These are phyloP conservation scores for Aspergillus pseudotamarii DNA, from an alignment of 2,329 filamentous ascomycete genomes.

Conservation along the genomic window DNA sequence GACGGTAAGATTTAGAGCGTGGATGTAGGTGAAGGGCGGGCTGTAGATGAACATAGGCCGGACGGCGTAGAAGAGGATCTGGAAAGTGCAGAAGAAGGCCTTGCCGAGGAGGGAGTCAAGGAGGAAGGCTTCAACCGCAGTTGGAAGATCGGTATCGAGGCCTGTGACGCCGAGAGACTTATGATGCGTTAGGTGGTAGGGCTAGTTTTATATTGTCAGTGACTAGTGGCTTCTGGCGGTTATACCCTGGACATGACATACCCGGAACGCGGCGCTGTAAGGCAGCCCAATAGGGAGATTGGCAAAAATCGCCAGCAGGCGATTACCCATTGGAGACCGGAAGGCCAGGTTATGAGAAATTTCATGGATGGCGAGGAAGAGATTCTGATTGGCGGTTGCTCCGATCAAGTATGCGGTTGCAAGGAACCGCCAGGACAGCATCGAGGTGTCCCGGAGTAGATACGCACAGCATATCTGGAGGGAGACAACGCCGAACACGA, in stretches of 20 bases:
- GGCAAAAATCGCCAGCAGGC: conserved; percentile 86
- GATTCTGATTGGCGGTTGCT: conserved; percentile 95
- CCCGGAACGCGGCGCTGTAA: conserved; percentile 93
- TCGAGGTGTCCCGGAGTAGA: conserved; percentile 72
- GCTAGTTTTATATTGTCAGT: conserved; percentile 50
- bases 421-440: conserved; percentile 84
- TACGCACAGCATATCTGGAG: conserved; percentile 80
- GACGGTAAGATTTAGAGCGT: conserved; percentile 75
- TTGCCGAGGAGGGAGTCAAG: conserved; percentile 93
- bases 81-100: conserved; percentile 98
- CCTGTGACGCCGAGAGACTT: conserved; percentile 97
- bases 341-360: conserved; percentile 98
- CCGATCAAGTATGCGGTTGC: conserved; percentile 86
- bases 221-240: neutral
- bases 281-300: conserved; percentile 95
- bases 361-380: conserved; percentile 98
- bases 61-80: conserved; percentile 97
- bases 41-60: conserved; percentile 94
- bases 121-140: conserved; percentile 85
- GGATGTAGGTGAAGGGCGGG: conserved; percentile 82
- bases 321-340: conserved; percentile 75
- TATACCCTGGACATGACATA: conserved; percentile 45
- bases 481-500: conserved; percentile 79
- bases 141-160: conserved; percentile 93
- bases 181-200: conserved; percentile 98